A percentile compares a stretch with the other conserved stretches of the same genome.
Evolutionary conservation across 495 filamentous ascomycete genomes (phyloP).

Genomic region (Rusavskia elegans): DNA sequence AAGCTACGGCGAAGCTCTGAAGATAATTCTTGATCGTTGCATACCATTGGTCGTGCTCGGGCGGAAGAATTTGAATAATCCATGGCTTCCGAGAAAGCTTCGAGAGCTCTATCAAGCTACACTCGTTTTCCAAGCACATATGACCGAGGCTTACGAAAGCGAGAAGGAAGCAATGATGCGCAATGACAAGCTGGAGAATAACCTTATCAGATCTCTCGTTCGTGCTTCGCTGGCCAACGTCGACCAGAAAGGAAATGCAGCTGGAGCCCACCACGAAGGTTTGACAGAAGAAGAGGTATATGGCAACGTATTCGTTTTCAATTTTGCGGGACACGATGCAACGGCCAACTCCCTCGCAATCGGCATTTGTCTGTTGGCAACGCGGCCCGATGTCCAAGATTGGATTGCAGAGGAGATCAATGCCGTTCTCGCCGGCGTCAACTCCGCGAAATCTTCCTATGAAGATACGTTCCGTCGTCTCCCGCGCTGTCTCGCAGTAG

Average conservation of each 20-base stretch:
- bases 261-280: background rate
- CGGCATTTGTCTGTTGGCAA: constrained; percentile 7
- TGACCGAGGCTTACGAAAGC: constrained; percentile 11
- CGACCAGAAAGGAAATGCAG: constrained; percentile 1
- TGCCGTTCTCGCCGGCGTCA: constrained; percentile 14
- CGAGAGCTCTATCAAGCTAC: constrained; percentile 17
- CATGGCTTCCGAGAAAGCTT: constrained; percentile 17
- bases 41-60: constrained; percentile 19
- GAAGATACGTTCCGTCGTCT: background rate
- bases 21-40: constrained; percentile 15
- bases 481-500: background rate
- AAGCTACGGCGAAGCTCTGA: constrained; percentile 21
- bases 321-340: constrained; percentile 14
- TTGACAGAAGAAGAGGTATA: constrained; percentile 15
- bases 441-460: background rate
- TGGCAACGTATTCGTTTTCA: constrained; percentile 15
- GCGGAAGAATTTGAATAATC: constrained; percentile 11
- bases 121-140: constrained; percentile 16
- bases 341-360: constrained; percentile 11
- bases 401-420: constrained; percentile 17
- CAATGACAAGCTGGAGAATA: constrained; percentile 11
- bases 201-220: constrained; percentile 24
- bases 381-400: constrained; percentile 10
- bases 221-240: constrained; percentile 15
- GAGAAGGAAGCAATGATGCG: constrained; percentile 7